Base-by-base conservation (phyloP, 1,284 basidiomycete genomes). In the Lignosus rhinocerotis region DNA sequence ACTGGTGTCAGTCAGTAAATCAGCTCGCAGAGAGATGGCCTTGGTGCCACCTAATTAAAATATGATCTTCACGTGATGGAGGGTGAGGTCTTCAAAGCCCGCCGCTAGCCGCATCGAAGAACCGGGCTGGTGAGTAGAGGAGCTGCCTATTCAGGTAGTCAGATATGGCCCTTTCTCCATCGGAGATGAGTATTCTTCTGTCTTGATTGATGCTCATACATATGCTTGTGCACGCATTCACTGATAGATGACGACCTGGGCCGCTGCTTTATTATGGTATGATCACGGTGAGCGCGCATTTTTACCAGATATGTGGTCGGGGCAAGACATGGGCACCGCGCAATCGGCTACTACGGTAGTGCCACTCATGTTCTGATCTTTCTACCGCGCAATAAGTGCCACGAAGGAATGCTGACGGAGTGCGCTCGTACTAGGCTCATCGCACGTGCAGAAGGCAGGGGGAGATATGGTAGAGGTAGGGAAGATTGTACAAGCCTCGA, bases 61-160 rank as follows among this genome's bases (percentile, higher is more conserved):
- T 25, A 25, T 25, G 25, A 25, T 25, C 25, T 25, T 25, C 25
- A 25, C 25, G 25, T 25, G 25, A 25, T 25, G 25, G 25, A 25
- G 25, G 25, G 25, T 25, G 25, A 25, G 25, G 25, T 25, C 25
- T 25, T 25, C 25, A 25, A 25, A 25, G 25, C 25, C 25, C 41
- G 42, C 42, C 38, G 47, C 55, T 46, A 33, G 47, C 44, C 53
- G 60, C 53, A 42, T 46, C 53, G 50, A 10, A 55, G 53, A 50
- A 45, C 32, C 53, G 51, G 61, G 58, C 49, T 55, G 61, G 58
- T 55, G 44, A 55, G 53, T 53, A 63, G 53, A 49, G 46, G 34
- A 32, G 14, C 55, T 55, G 42, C 58, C 53, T 50, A 36, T 42
- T 50, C 41, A 14, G 31, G 58, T 32, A 63, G 25, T 53, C 58